A percentile compares a stretch with the other conserved stretches of the same genome.
phyloP scores from a whole-genome alignment of 164 flowering plant species.

The Tetrastigma voinierianum region DNA sequence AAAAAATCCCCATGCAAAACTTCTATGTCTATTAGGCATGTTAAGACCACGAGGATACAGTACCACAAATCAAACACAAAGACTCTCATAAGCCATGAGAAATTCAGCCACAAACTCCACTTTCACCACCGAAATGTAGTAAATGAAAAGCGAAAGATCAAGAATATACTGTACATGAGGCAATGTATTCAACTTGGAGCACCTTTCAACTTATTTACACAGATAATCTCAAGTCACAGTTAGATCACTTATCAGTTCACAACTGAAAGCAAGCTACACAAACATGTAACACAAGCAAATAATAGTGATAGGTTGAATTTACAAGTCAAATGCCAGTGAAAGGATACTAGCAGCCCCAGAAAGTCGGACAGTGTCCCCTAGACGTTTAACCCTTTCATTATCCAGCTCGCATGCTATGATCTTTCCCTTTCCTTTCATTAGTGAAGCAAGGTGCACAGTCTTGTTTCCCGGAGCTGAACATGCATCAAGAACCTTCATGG shows the following conservation, averaged over 20 bases:
- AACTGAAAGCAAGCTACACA: background rate
- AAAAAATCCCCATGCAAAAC: slow-evolving; percentile 68
- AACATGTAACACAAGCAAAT: background rate
- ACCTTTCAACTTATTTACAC: background rate
- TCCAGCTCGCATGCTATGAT: slow-evolving; percentile 84
- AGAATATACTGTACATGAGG: background rate
- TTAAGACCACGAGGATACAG: slow-evolving; percentile 26
- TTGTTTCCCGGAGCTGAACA: slow-evolving; percentile 96
- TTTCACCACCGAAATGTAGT: background rate
- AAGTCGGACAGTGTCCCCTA: slow-evolving; percentile 57
- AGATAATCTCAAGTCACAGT: background rate
- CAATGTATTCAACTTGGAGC: background rate
- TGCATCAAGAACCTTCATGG: slow-evolving; percentile 92
- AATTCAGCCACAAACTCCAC: background rate
- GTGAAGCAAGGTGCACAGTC: slow-evolving; percentile 82
- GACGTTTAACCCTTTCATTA: slow-evolving; percentile 53
- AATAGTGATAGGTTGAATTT: background rate
- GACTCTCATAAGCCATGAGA: background rate
- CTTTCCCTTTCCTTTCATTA: slow-evolving; percentile 74
- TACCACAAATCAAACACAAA: background rate
- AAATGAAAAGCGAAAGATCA: background rate
- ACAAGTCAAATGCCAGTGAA: slow-evolving; percentile 8
- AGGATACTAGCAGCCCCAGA: slow-evolving; percentile 97
- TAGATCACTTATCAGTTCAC: background rate
- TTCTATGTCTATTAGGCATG: slow-evolving; percentile 50